These are phyloP conservation scores for Ceratopteris richardii DNA, from an alignment of 75 land plant species.

Conservation along the genomic window DNA sequence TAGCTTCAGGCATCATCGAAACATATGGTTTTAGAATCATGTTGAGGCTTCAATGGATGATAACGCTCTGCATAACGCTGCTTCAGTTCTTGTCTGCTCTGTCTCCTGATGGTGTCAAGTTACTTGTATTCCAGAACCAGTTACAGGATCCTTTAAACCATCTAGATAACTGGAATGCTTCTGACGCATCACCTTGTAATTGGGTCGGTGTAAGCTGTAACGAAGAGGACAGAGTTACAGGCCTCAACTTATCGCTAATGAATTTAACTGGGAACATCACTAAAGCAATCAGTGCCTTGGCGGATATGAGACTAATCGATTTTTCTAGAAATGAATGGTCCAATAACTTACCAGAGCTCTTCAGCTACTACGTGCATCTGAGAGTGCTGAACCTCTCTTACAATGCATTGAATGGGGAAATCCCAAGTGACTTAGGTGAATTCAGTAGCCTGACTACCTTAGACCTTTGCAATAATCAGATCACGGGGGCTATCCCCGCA, in stretches of 20 bases:
- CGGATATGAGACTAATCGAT: slow-evolving; percentile 23
- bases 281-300: slow-evolving; percentile 25
- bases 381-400: slow-evolving; percentile 29
- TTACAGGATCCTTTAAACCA: slow-evolving; percentile 19
- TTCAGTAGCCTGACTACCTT: slow-evolving; percentile 35
- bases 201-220: slow-evolving; percentile 47
- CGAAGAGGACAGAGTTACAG: slow-evolving; percentile 22
- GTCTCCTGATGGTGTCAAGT: slow-evolving; percentile 1
- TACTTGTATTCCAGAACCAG: slow-evolving; percentile 42
- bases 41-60: not conserved
- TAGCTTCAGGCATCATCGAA: too few species aligned
- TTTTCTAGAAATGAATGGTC: slow-evolving; percentile 21
- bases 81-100: slow-evolving; percentile 4
- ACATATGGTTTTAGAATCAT: not conserved
- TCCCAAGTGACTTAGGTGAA: slow-evolving; percentile 31
- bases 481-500: slow-evolving; percentile 41
- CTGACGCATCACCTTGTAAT: slow-evolving; percentile 37
- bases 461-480: slow-evolving; percentile 50
- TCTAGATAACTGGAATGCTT: slow-evolving; percentile 41
- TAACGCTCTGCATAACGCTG: not conserved
- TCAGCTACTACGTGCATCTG: slow-evolving; percentile 12
- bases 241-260: slow-evolving; percentile 30
- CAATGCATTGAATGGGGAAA: slow-evolving; percentile 48
- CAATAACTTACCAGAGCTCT: slow-evolving; percentile 26
- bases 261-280: slow-evolving; percentile 45